Evolutionary conservation across 495 filamentous ascomycete species (phyloP), one percentile per base, ranked within the genome.

Genomic region (Aspergillus bridgeri): DNA sequence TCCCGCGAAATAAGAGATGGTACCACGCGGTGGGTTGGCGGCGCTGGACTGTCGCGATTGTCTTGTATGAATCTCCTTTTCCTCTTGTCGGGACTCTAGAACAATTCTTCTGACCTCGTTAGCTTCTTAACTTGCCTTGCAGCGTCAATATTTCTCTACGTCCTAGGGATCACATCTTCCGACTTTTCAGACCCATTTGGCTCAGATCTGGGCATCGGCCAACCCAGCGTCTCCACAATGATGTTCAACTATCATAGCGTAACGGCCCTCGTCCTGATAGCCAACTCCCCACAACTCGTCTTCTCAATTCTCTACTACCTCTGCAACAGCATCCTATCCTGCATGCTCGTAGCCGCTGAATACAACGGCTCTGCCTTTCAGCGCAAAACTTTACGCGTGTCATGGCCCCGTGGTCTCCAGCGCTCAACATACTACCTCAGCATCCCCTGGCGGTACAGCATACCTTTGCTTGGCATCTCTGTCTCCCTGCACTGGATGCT

Each of bases 361-460:
- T 69, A 52, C 25, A 25, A 59, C 55, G 42, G 48, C 19, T 70
- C 65, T 54, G 58, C 64, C 5, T 7, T 7, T 20, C 22, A 59
- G 0, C 70, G 69, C 21, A 71, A 73, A 23, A 50, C 67, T 0
- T 60, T 79, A 0, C 74, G 76, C 6, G 74, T 78, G 0, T 69
- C 72, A 0, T 60, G 61, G 38, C 73, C 75, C n/a, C 44, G 61
- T 3, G 70, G 70, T 5, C 54, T 52, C 3, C 77, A 80, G 55
- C 66, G 73, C 3, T 66, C 68, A 3, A 74, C 72, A 15, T 78
- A 77, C 52, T 79, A 67, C 48, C 75, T 79, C 13, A 60, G 64
- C 7, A 54, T 80, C 0, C 77, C 77, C 3, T 72, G 77, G 8
- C 58, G 67, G 18, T 81, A 76, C 43, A 69, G 65, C 5, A 29